Evolutionary conservation across 2,329 filamentous ascomycete genomes (phyloP).

Genomic region (Chaetothyriales sp.): DNA sequence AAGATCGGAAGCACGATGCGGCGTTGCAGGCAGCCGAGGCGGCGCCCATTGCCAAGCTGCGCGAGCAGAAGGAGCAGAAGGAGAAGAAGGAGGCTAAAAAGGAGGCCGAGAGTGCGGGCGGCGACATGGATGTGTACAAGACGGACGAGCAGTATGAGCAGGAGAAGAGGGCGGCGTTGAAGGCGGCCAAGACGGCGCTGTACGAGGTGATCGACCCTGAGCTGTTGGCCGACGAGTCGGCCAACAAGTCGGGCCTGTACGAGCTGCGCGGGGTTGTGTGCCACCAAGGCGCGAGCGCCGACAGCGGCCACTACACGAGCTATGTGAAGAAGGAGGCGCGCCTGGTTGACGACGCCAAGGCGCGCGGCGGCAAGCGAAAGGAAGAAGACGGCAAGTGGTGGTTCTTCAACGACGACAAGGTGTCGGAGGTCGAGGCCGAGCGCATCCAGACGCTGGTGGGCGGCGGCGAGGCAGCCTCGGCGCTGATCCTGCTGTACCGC

Average conservation of each 20-base stretch:
- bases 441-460: constrained; percentile 84
- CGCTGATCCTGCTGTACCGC: constrained; percentile 37
- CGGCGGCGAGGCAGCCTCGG: constrained; percentile 49
- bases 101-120: constrained; percentile 53
- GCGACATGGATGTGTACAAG: constrained; percentile 68
- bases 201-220: constrained; percentile 61
- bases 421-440: constrained; percentile 77
- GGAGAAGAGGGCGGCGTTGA: constrained; percentile 62
- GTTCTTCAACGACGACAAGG: constrained; percentile 99
- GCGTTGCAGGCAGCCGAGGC: constrained; percentile 19
- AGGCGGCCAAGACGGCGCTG: constrained; percentile 77
- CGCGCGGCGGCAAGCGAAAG: constrained; percentile 52
- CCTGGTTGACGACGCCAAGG: constrained; percentile 50
- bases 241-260: constrained; percentile 89
- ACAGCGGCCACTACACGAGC: constrained; percentile 94
- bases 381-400: constrained; percentile 94
- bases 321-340: constrained; percentile 84
- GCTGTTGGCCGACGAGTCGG: constrained; percentile 61
- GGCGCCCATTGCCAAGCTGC: constrained; percentile 36
- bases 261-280: constrained; percentile 89
- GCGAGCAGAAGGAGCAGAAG: constrained; percentile 37
- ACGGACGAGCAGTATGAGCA: constrained; percentile 86
- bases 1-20: constrained; percentile 34
- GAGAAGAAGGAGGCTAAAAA: constrained; percentile 35
- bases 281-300: constrained; percentile 89